Evolutionary conservation across 495 filamentous ascomycete genomes (phyloP).

Genomic region (Penicillium parvum): DNA sequence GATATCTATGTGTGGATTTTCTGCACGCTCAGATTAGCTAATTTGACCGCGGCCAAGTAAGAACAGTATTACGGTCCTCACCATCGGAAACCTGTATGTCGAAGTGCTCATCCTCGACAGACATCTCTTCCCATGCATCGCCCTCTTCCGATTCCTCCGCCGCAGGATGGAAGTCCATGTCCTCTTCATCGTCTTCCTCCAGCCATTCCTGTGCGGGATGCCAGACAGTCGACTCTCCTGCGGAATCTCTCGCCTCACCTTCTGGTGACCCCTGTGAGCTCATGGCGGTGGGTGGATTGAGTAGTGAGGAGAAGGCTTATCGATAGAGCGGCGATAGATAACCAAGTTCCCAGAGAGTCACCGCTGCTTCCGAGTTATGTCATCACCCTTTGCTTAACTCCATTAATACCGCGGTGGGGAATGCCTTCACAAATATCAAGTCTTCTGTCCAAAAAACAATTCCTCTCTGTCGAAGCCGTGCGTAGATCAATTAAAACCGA

Average conservation of each 20-base stretch:
- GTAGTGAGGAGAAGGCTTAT: conserved; percentile 27
- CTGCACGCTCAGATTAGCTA: no score
- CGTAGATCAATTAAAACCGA: no score
- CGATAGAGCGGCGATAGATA: conserved; percentile 15
- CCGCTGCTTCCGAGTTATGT: conserved; percentile 14
- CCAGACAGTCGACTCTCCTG: conserved; percentile 18
- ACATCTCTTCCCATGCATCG: conserved; percentile 19
- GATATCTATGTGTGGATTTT: conserved; percentile 28
- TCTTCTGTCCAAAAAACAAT: no score
- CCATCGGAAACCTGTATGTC: conserved; percentile 33
- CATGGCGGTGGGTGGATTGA: conserved; percentile 16
- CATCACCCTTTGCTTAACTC: conserved; percentile 7
- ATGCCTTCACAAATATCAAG: no score
- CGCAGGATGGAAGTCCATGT: conserved; percentile 22
- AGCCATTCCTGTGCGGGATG: conserved; percentile 42
- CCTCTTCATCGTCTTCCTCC: conserved; percentile 33
- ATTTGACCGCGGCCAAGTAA: no score
- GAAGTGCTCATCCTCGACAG: conserved; percentile 51
- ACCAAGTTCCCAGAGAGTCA: no score
- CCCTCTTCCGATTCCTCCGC: conserved; percentile 6
- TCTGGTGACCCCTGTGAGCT: conserved; percentile 8
- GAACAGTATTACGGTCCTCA: conserved; percentile 19
- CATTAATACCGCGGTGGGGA: conserved; percentile 4
- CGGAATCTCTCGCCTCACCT: conserved; percentile 5
- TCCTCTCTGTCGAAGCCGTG: no score